Evolutionary conservation across 805 yeast genomes (phyloP), one percentile per base, ranked within the genome.

Genomic region (Candida pini): DNA sequence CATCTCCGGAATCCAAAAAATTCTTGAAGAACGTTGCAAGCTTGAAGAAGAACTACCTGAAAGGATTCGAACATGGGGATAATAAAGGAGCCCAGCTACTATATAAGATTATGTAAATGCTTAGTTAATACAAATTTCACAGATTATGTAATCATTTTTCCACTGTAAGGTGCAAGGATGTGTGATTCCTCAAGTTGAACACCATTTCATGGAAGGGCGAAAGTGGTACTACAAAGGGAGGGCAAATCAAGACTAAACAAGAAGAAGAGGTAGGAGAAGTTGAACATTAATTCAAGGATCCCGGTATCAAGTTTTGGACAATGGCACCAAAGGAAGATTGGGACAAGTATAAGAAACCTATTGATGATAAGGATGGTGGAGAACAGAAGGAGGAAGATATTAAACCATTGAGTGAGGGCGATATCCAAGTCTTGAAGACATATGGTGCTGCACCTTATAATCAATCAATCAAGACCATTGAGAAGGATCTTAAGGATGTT

Each of bases 311-410:
- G n/a, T n/a, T n/a, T n/a, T n/a, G n/a, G n/a, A 34, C 34, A 45
- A 89, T 89, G 97, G 89, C 97, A 42, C 96, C 97, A 49, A 92
- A 88, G 69, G 92, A 88, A 38, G 95, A 92, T 62, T 92, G 99
- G 99, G 99, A 94, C 58, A 92, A 92, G 61, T 87, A 86, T 64
- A 81, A 79, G 58, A 82, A 92, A 33, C 95, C 96, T n/a, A 71
- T 68, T 29, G 96, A 83, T 46, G 76, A 70, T 6, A 41, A 27
- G 9, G 79, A 71, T 24, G 73, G 66, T 13, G 17, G 27, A 6
- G 68, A 70, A 38, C 68, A 67, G 35, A 66, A 69, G 34, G 87
- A 80, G 33, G 87, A 80, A 39, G 80, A 86, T 47, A 80, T 84
- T 48, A 77, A 73, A 26, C 98, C 98, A 8, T 73, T 92, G 48